Conservation (phyloP, 257 asterid genomes). For the Ilex aquifolium region DNA sequence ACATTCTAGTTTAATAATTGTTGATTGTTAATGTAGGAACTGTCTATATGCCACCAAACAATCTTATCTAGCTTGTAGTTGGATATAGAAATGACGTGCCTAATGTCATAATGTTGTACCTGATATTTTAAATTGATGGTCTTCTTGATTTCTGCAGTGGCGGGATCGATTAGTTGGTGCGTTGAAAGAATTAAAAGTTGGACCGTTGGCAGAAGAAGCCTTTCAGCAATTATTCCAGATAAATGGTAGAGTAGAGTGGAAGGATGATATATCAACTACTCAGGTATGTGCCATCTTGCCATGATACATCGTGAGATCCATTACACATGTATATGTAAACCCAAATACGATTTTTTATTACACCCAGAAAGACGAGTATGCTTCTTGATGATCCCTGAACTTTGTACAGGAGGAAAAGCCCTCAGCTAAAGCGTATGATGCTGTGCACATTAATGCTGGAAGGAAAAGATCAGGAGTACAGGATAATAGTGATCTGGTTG, state of each 20-base stretch:
- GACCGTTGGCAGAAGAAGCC: conserved; percentile 37
- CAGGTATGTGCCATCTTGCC: conserved; percentile 33
- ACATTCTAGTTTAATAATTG: too few relatives aligned
- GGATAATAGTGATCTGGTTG: conserved; percentile 34
- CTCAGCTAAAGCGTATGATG: conserved; percentile 25
- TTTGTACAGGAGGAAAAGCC: conserved; percentile 64
- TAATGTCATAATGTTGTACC: too few relatives aligned
- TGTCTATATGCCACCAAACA: too few relatives aligned
- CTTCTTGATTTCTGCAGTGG: conserved; percentile 51
- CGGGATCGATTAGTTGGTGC: conserved; percentile 80
- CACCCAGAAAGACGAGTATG: background rate
- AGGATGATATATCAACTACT: conserved; percentile 30
- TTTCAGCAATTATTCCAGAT: conserved; percentile 28
- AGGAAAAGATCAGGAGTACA: conserved; percentile 60
- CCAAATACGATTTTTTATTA: conserved; percentile 7
- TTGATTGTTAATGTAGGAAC: too few relatives aligned
- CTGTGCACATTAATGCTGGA: conserved; percentile 33
- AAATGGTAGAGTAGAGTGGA: conserved; percentile 37
- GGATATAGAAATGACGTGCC: too few relatives aligned
- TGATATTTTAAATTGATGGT: too few relatives aligned
- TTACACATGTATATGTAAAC: background rate
- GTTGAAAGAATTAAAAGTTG: conserved; percentile 52
- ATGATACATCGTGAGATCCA: conserved; percentile 5
- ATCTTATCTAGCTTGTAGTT: too few relatives aligned
- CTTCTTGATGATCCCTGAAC: conserved; percentile 16